A percentile compares a stretch with the other conserved stretches of the same genome.
phyloP scores from a whole-genome alignment of 116 monocot genomes.

The Papilionanthe hybrid region DNA sequence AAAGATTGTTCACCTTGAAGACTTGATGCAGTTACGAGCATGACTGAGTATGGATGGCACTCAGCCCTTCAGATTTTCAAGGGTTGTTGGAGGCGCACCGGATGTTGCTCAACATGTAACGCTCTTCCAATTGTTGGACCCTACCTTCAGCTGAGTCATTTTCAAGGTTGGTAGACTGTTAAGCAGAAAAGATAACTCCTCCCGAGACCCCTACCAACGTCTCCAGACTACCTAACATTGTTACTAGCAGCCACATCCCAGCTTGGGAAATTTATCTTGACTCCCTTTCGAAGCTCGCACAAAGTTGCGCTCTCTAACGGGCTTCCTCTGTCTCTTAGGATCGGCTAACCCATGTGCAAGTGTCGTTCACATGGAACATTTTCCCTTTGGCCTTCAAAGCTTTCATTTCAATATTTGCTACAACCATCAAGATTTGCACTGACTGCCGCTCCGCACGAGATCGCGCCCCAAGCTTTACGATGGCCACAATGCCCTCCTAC shows the following conservation, averaged over 20 bases:
- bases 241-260: neutral
- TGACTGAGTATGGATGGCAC: neutral
- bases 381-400: conserved; percentile 19
- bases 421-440: conserved; percentile 15
- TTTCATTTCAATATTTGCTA: conserved; percentile 25
- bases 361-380: conserved; percentile 12
- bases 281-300: conserved; percentile 11
- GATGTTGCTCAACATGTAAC: neutral
- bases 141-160: conserved; percentile 8
- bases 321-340: conserved; percentile 1
- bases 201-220: conserved; percentile 13
- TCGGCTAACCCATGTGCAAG: neutral
- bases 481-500: conserved; percentile 1
- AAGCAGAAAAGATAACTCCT: conserved; percentile 10
- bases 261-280: conserved; percentile 15
- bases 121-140: neutral
- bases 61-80: neutral
- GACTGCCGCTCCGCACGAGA: conserved; percentile 6
- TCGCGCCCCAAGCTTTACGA: conserved; percentile 7
- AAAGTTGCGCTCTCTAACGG: conserved; percentile 5
- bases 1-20: neutral
- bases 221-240: conserved; percentile 16
- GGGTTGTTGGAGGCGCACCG: neutral
- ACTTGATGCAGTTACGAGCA: neutral
- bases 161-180: neutral